Evolutionary conservation across 2,329 filamentous ascomycete species (phyloP).

Genomic region (Aspergillus oerlinghausenensis): DNA sequence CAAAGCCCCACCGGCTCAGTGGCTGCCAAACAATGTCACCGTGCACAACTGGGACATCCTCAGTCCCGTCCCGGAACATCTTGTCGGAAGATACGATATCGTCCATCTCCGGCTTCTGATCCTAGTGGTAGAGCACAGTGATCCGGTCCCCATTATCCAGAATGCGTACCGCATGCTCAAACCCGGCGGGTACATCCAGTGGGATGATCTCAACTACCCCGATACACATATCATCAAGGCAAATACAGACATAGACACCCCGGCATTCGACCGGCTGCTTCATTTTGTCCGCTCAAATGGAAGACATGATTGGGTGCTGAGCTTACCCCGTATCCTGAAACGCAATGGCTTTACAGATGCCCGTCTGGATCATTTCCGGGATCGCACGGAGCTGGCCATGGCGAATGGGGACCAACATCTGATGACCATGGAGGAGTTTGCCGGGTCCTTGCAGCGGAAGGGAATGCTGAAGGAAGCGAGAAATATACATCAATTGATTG

Average conservation of each 20-base stretch:
- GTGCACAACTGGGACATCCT: constrained; percentile 20
- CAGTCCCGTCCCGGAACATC: constrained; percentile 13
- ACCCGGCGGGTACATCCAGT: constrained; percentile 26
- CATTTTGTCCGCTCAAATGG: constrained; percentile 13
- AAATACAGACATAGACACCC: constrained; percentile 3
- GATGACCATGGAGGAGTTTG: constrained; percentile 19
- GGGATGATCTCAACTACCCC: constrained; percentile 25
- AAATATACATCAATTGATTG: constrained; percentile 7
- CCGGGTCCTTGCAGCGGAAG: constrained; percentile 6
- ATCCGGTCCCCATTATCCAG: constrained; percentile 12
- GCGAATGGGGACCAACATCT: constrained; percentile 16
- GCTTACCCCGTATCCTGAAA: constrained; percentile 11
- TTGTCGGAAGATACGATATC: constrained; percentile 20
- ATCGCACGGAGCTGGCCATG: constrained; percentile 9
- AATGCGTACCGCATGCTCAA: constrained; percentile 22
- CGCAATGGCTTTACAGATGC: constrained; percentile 10
- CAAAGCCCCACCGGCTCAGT: constrained; percentile 17
- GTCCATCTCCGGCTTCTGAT: constrained; percentile 17
- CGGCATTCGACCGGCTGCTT: constrained; percentile 15
- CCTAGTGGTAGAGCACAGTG: constrained; percentile 7
- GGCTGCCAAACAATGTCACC: constrained; percentile 13
- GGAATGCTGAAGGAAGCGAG: constrained; percentile 8
- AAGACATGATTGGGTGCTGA: constrained; percentile 18
- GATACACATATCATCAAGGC: constrained; percentile 13
- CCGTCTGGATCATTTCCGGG: constrained; percentile 11